Evolutionary conservation across 345 rosid genomes (phyloP), one percentile per base, ranked within the genome.

Genomic region (Moricandia moricandioides): DNA sequence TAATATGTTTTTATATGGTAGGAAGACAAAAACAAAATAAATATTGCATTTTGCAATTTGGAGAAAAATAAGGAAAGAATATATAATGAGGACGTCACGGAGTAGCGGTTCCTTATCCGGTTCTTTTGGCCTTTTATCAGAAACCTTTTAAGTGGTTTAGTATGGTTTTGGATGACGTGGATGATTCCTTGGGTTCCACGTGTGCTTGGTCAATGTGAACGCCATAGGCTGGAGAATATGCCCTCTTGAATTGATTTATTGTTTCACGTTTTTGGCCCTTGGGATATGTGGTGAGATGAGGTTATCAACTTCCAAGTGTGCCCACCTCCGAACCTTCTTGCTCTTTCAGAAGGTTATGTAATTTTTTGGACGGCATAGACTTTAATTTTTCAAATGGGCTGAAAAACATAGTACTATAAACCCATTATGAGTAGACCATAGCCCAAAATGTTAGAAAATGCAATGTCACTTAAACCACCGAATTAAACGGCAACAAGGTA

Each of bases 251-350:
- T 54, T 76, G 70, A 69, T 30, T 63, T 63, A n/a, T 2, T 65
- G 24, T 56, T 69, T 52, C 10, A 24, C 24, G 54, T 26, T 37
- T 49, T 51, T 45, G 69, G 8, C 77, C 71, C 49, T 71, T 71
- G 69, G 77, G 72, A 78, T 31, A 33, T 65, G 81, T 72, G 81
- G 45, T 29, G 63, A 71, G 77, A 78, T 60, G 68, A 65, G 76
- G 35, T 65, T 35, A 71, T 77, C 61, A 63, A 56, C 67, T 70
- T 26, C 52, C 7, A 0, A 24, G 0, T 30, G 66, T 66, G 3
- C 65, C 70, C 75, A 40, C 51, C 39, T 70, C 7, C 4, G 55
- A 70, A 64, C 60, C 71, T 16, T 70, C 71, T 34, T 4, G 54
- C 2, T 7, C 0, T 1, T 1, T 9, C 35, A 30, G 49, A 61